Percentiles rank a stretch among this genome's conserved stretches.
Conservation (phyloP, 768 basidiomycete species). For the Tulasnella sp. region DNA sequence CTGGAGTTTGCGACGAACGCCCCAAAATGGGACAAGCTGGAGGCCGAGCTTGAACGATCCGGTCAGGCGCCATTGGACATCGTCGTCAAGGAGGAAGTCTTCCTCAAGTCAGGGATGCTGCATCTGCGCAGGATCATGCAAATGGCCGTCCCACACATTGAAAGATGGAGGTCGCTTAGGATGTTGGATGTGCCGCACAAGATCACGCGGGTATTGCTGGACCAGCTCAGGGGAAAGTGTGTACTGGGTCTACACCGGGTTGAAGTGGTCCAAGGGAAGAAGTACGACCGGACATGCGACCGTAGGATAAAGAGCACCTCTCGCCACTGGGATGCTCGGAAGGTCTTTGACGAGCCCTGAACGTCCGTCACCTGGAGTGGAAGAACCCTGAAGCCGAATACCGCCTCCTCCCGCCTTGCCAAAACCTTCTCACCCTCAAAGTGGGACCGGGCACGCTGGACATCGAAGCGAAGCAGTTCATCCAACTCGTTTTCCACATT, state of each 20-base stretch:
- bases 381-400: not conserved
- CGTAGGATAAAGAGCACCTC: not conserved
- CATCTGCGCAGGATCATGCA: not conserved
- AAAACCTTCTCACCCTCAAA: not conserved
- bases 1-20: not conserved
- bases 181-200: not conserved
- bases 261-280: not conserved
- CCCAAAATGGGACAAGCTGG: not conserved
- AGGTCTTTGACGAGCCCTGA: not conserved
- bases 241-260: not conserved
- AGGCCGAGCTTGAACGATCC: not conserved
- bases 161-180: not conserved
- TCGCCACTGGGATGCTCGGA: not conserved
- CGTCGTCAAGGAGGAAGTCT: not conserved
- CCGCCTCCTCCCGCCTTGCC: not conserved
- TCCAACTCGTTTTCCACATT: not conserved
- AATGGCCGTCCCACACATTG: not conserved
- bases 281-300: not conserved
- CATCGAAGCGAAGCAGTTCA: not conserved
- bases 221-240: not conserved
- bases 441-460: not conserved
- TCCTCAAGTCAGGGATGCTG: not conserved
- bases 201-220: not conserved
- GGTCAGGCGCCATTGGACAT: not conserved
- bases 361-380: not conserved